These are phyloP conservation scores for Ophiosphaerella herpotricha DNA, from an alignment of 2,329 filamentous ascomycete genomes.

Conservation along the genomic window DNA sequence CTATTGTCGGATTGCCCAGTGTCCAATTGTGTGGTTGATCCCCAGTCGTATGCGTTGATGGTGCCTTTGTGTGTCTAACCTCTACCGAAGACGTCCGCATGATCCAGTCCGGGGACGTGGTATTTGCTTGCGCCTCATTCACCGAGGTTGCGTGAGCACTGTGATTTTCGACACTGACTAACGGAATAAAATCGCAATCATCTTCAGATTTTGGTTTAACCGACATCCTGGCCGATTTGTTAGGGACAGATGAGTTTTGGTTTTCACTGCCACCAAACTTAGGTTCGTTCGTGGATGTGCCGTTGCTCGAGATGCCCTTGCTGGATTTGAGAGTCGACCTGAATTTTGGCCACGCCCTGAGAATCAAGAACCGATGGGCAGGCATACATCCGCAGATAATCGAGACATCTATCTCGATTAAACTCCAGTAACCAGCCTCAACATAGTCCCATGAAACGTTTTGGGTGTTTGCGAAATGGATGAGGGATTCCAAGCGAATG, in stretches of 20 bases:
- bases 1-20: constrained; percentile 4
- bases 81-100: constrained; percentile 8
- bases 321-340: constrained; percentile 14
- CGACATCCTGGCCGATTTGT: constrained; percentile 12
- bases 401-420: constrained; percentile 40
- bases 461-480: constrained; percentile 48
- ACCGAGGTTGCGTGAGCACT: constrained; percentile 6
- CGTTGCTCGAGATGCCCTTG: constrained; percentile 9
- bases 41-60: background rate
- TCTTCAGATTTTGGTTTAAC: constrained; percentile 22
- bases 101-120: constrained; percentile 10
- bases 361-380: constrained; percentile 23
- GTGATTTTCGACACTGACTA: constrained; percentile 24
- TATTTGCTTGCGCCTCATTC: background rate
- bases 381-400: constrained; percentile 52
- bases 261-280: background rate
- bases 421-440: constrained; percentile 47
- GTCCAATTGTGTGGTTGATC: constrained; percentile 13
- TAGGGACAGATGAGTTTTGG: background rate
- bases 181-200: constrained; percentile 23
- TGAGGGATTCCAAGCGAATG: constrained; percentile 47
- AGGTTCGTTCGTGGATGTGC: constrained; percentile 3
- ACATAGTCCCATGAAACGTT: constrained; percentile 49
- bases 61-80: background rate
- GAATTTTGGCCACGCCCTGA: constrained; percentile 19